Base-by-base conservation (phyloP, 2,329 filamentous ascomycete species). In the Monilinia polystroma region DNA sequence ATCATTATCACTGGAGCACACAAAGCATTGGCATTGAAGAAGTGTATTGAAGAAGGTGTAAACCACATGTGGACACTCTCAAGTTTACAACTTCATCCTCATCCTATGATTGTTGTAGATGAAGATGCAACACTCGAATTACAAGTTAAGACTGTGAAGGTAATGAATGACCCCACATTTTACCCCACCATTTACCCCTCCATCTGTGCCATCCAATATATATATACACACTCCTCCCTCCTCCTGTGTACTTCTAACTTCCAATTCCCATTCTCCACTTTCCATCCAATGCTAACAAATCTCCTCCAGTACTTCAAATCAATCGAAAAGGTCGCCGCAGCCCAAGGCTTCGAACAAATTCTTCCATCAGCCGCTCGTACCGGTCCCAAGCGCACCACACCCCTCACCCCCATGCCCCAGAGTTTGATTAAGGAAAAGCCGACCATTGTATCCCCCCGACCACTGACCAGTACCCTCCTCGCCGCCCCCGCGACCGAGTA, bases 31-130 rank as follows among this genome's bases (percentile, higher is more conserved):
- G 92, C 92, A 38, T 80, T 96, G 70, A 90, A 93, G 77, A 89
- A 87, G 73, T 93, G 90, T 72, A 86, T 96, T 70, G 92, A 96
- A 77, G 88, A 89, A 66, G 90, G 89, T 41, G 85, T 96, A 69
- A 94, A 93, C 77, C 92, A 95, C 79, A 94, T 94, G 90, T 96
- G 92, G 91, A 94, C 92, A 0, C 83, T 95, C 8, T 94, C 91
- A 11, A 87, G 87, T 65, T 82, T 96, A 53, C 92, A 96, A 77
- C 80, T 94, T 70, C 92, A 95, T 77, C 89, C 87, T 4, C 89
- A 93, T 73, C 88, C 91, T 64, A 87, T 95, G 82, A 87, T 95
- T 71, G 90, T 94, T 12, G 90, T 90, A 56, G 92, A 96, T 73
- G 90, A 94, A 73, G 91, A 94, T 75, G 88, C 89, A 20, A 91